Percentiles rank a stretch among this genome's conserved stretches.
Evolutionary conservation across 192 early-diverging fungal species (phyloP).

Genomic region (Podila minutissima): DNA sequence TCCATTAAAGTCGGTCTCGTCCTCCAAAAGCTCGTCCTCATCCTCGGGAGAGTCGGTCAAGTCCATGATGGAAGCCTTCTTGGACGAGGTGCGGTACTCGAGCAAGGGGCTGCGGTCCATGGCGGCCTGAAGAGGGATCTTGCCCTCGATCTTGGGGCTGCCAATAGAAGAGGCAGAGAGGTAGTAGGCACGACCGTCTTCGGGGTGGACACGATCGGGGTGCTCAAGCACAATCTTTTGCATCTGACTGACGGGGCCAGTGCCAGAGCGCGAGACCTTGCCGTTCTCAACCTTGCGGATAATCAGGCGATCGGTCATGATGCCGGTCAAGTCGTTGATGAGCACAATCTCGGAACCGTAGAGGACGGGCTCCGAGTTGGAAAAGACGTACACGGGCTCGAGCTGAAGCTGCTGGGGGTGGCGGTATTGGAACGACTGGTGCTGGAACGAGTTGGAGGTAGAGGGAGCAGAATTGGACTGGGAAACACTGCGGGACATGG

Average conservation of each 20-base stretch:
- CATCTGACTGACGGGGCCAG: constrained; percentile 85
- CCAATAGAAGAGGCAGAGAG: constrained; percentile 55
- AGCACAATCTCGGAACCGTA: constrained; percentile 83
- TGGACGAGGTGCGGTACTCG: constrained; percentile 49
- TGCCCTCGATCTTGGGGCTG: constrained; percentile 50
- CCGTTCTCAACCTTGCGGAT: constrained; percentile 86
- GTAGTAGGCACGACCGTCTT: constrained; percentile 46
- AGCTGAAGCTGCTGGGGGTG: constrained; percentile 41
- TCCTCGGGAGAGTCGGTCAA: constrained; percentile 31
- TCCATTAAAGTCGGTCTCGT: constrained; percentile 17
- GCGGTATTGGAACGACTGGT: constrained; percentile 33
- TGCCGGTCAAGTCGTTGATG: constrained; percentile 71
- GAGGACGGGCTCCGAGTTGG: constrained; percentile 59
- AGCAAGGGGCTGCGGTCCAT: constrained; percentile 51
- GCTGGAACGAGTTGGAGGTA: background rate
- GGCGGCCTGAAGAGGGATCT: constrained; percentile 49
- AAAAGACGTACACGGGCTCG: constrained; percentile 32
- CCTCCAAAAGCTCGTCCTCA: constrained; percentile 21
- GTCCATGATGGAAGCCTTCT: constrained; percentile 53
- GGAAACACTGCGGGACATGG: constrained; percentile 15
- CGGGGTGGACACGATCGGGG: constrained; percentile 42
- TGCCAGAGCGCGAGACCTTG: constrained; percentile 67
- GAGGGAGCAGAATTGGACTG: constrained; percentile 2
- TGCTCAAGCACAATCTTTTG: constrained; percentile 82
- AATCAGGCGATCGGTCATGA: constrained; percentile 75